Conservation (phyloP, 2,329 filamentous ascomycete genomes). For the Fusarium chlamydosporum region DNA sequence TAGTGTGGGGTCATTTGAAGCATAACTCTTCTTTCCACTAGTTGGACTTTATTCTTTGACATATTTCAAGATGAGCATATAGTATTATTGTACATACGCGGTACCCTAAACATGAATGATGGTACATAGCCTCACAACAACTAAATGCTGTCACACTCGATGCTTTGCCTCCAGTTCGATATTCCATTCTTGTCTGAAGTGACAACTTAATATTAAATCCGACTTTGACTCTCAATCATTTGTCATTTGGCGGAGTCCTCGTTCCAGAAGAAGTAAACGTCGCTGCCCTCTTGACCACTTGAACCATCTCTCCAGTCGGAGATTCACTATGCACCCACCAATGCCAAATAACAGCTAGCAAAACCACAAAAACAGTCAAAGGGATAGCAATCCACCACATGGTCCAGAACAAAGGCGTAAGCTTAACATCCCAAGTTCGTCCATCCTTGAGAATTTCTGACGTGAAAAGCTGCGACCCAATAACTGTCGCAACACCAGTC, state of each 20-base stretch:
- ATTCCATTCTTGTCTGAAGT: neutral
- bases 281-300: conserved; percentile 42
- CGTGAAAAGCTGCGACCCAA: conserved; percentile 50
- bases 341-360: conserved; percentile 50
- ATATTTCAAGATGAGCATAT: conserved; percentile 14
- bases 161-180: neutral
- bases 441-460: conserved; percentile 40
- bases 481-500: conserved; percentile 54
- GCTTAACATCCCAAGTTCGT: conserved; percentile 43
- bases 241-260: conserved; percentile 24
- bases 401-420: conserved; percentile 51
- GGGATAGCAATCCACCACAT: conserved; percentile 53
- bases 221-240: conserved; percentile 1
- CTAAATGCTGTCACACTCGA: conserved; percentile 1
- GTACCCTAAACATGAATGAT: conserved; percentile 13
- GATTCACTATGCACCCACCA: conserved; percentile 51
- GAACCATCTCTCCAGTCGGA: conserved; percentile 38
- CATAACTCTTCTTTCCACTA: conserved; percentile 14
- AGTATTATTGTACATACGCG: conserved; percentile 15
- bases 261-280: conserved; percentile 38
- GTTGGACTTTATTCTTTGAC: conserved; percentile 26
- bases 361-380: conserved; percentile 46
- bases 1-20: neutral
- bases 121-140: conserved; percentile 22
- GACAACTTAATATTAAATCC: too few species aligned